Evolutionary conservation across 108 stramenopile species (phyloP), one percentile per base, ranked within the genome.

Genomic region (Thalassiosira profunda): DNA sequence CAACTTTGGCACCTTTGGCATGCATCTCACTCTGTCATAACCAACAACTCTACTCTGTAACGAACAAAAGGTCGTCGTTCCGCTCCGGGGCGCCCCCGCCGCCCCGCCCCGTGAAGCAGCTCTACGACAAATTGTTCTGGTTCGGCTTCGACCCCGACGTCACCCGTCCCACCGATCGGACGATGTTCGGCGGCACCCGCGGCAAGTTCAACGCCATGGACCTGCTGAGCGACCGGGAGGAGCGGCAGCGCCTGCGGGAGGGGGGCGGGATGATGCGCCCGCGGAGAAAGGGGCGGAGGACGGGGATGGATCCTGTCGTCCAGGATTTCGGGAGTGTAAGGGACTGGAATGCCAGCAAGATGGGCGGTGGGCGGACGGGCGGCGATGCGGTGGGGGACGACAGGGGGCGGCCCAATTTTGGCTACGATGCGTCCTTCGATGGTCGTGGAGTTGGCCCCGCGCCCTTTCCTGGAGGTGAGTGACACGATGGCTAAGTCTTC

Each of bases 131-230:
- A 57, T 55, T 93, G 31, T 93, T 93, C 69, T 93, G 62, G 80
- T 81, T 75, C 41, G 80, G 80, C 11, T 81, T 81, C 56, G 80
- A 81, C 31, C 80, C 80, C 43, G 63, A 71, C 43, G 20, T 41
- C 9, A 77, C 80, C 24, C 60, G 54, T 6, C 55, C 82, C 20
- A 81, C 84, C 9, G 89, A 93, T 55, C 85, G 84, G 25, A 90
- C 87, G 34, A 83, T 90, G 62, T 93, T 93, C 69, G 92, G 92
- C 15, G 92, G 89, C 4, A 90, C 92, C 38, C 81, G 84, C 25
- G 92, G 92, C 3, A 94, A 89, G 54, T 94, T 94, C 58, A 88
- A 91, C 62, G 92, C 85, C 7, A 38, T 91, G 31, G 71, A 70
- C 14, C 78, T 77, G 33, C 57, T 88, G 4, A 55, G 79, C 18